Base-by-base conservation (phyloP, 2,329 filamentous ascomycete species). In the Colletotrichum tanaceti region DNA sequence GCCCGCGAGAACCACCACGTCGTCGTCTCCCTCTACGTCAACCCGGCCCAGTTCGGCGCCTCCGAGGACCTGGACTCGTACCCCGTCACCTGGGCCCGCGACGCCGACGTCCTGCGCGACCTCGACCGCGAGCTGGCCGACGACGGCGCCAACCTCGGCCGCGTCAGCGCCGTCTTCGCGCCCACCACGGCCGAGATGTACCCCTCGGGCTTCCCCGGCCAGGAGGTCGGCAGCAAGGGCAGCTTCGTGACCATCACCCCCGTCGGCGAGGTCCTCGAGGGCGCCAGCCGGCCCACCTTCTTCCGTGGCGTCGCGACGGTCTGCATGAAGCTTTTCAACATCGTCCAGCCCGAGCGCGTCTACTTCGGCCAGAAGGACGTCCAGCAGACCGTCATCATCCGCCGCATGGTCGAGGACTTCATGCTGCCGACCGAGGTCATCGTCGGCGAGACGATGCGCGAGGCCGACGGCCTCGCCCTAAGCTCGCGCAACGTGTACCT, bases 331-430 rank as follows among this genome's bases (percentile, higher is more conserved):
- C 79, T 83, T 28, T 83, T 83, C 76, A 83, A 82, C 71, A 78
- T 82, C 22, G 79, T 83, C 20, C 81, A 82, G 74, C 90, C 92
- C 0, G 90, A 93, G 68, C 84, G 86, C 5, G 91, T 92, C 22
- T 94, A 97, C 81, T 98, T 99, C 82, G 96, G 96, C 4, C 96
- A 98, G 79, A 99, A 99, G 82, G 96, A 99, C 78, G 89, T 98
- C 22, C 96, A 99, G 83, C 96, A 99, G 81, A 97, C 94, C 0
- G 92, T 97, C 20, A 88, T 99, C 13, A 92, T 99, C 75, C 90
- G 89, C 75, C 89, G 92, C 52, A 90, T 99, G 88, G 92, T 98
- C 39, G 86, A 89, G 72, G 96, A 99, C 79, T 94, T 99, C 72
- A 89, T 94, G 77, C 79, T 98, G 47, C 88, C 92, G 46, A 91